phyloP scores from a whole-genome alignment of 2,329 filamentous ascomycete genomes.

The Fusarium praegraminearum region DNA sequence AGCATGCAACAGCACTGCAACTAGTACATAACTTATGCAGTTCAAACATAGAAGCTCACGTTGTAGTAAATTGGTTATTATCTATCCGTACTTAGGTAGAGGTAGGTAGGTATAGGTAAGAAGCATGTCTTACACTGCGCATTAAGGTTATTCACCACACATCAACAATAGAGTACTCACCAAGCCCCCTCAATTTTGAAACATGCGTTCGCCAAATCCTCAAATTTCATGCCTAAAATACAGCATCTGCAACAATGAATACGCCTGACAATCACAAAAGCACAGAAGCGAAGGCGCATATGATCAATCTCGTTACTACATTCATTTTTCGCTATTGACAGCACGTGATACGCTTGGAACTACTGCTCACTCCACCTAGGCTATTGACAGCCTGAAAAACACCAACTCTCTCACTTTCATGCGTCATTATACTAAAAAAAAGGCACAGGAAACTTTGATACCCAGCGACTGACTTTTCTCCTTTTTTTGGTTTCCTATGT shows the following conservation, averaged over 20 bases:
- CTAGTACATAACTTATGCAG: background rate
- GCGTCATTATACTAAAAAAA: slow-evolving; percentile 27
- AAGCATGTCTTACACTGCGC: background rate
- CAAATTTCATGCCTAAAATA: background rate
- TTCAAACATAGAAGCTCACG: background rate
- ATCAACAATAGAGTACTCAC: background rate
- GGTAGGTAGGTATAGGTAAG: too few relatives aligned
- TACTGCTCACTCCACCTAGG: slow-evolving; percentile 27
- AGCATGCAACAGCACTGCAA: background rate
- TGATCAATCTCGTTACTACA: background rate
- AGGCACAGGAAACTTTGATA: background rate
- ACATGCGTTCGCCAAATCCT: background rate
- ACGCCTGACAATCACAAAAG: background rate
- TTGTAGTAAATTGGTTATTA: background rate
- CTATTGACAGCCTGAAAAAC: slow-evolving; percentile 24
- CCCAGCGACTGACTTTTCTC: background rate
- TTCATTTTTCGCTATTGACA: background rate
- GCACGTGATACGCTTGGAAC: slow-evolving; percentile 32
- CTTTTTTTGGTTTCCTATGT: background rate
- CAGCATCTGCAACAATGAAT: background rate
- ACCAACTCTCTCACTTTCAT: slow-evolving; percentile 32
- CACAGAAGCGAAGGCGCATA: background rate
- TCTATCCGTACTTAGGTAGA: too few relatives aligned
- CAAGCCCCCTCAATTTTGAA: background rate
- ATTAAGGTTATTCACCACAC: background rate